Evolutionary conservation across 1,284 basidiomycete genomes (phyloP), one percentile per base, ranked within the genome.

Genomic region (Lentinus polychrous): DNA sequence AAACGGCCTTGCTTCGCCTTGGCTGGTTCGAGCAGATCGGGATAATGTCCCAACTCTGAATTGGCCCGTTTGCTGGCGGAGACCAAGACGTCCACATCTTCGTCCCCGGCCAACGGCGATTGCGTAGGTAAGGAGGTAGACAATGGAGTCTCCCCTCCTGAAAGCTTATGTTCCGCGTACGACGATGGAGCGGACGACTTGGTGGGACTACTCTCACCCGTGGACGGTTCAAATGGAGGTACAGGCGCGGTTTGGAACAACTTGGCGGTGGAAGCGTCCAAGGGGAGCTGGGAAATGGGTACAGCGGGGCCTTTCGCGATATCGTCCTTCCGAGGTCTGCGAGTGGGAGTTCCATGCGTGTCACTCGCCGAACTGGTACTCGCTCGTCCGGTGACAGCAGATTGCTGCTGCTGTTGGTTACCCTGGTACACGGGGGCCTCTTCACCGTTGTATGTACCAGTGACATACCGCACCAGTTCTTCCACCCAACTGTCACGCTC

Each of bases 401-500:
- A 27, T 12, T 22, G n/a, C n/a, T 52, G 54, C 14, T 49, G 43
- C 5, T 54, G 48, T 23, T 52, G 45, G 20, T 57, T 59, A 49
- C 62, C 53, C 2, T 54, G 49, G 12, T 50, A 38, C 12, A 59
- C 50, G 4, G 55, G 49, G 32, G 55, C 49, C 23, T 60, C 68
- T 44, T 86, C 83, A 42, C 87, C 86, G 62, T 75, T 83, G 66
- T 86, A 89, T 18, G 70, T 66, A 22, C 86, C 86, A 12, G 79
- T 76, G 52, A 87, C 84, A 61, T 89, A 93, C 39, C 86, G 80
- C 43, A 95, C 91, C 36, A 99, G 82, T 55, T 93, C 86, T 51
- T 94, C 87, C 32, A 98, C 94, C 95, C 95, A 99, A 49, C 76
- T 78, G 63, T 99, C 95, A 35, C 95, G 78, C 61, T 96, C 93